These are phyloP conservation scores for Herpotrichia juniperi DNA, from an alignment of 2,329 filamentous ascomycete genomes.

Conservation along the genomic window DNA sequence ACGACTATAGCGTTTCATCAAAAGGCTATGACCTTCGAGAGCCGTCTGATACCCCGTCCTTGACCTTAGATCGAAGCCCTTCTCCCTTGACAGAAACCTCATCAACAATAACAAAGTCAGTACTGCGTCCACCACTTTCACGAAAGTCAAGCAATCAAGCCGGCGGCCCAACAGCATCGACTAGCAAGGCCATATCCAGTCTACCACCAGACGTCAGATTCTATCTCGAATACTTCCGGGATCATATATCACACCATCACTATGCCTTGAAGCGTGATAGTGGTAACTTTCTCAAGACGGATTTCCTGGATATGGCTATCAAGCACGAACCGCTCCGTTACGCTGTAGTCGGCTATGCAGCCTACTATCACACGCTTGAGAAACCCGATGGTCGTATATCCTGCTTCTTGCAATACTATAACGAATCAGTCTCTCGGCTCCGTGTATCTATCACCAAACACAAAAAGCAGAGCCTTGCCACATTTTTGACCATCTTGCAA, in stretches of 20 bases:
- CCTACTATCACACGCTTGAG: slow-evolving; percentile 80
- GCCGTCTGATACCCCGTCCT: slow-evolving; percentile 46
- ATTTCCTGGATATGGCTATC: slow-evolving; percentile 74
- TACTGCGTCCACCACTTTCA: slow-evolving; percentile 36
- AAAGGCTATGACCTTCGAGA: slow-evolving; percentile 38
- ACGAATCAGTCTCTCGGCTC: slow-evolving; percentile 80
- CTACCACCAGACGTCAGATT: slow-evolving; percentile 73
- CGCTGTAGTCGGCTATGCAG: slow-evolving; percentile 84
- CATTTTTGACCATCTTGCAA: slow-evolving; percentile 85
- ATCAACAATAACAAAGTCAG: slow-evolving; percentile 29
- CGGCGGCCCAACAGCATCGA: slow-evolving; percentile 17
- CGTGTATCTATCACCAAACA: slow-evolving; percentile 73
- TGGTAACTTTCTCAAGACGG: slow-evolving; percentile 74
- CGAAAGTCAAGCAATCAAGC: slow-evolving; percentile 41
- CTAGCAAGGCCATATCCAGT: slow-evolving; percentile 15
- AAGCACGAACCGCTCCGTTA: slow-evolving; percentile 83
- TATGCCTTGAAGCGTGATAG: slow-evolving; percentile 78
- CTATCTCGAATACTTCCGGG: slow-evolving; percentile 78
- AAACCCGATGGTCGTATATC: slow-evolving; percentile 75
- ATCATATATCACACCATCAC: slow-evolving; percentile 80
- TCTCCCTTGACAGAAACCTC: slow-evolving; percentile 61
- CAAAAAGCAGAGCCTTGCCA: slow-evolving; percentile 74
- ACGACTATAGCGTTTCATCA: slow-evolving; percentile 6
- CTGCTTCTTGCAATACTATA: slow-evolving; percentile 88
- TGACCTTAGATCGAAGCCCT: slow-evolving; percentile 52